Conservation (phyloP, 441 rosid species). For the Codiaeum variegatum region DNA sequence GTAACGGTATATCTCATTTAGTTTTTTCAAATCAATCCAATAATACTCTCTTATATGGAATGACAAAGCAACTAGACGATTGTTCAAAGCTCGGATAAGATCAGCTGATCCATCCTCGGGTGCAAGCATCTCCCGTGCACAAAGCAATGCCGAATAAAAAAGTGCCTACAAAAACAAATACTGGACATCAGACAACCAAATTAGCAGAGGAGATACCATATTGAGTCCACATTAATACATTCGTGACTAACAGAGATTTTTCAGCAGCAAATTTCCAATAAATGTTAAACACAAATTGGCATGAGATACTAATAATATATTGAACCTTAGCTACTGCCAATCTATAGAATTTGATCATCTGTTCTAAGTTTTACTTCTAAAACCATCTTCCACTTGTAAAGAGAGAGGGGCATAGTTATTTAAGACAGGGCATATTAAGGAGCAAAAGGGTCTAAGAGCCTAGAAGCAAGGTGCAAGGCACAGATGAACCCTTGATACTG, state of each 20-base stretch:
- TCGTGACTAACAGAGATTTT: not conserved
- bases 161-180: constrained; percentile 54
- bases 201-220: not conserved
- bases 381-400: not conserved
- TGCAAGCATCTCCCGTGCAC: constrained; percentile 84
- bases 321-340: not conserved
- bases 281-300: not conserved
- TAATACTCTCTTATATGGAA: constrained; percentile 91
- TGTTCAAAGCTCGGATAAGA: constrained; percentile 81
- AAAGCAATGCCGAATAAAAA: constrained; percentile 80
- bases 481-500: no score
- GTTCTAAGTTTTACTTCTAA: not conserved
- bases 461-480: no score
- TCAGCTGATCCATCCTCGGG: constrained; percentile 83
- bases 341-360: not conserved
- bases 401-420: not conserved
- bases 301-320: not conserved
- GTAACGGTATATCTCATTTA: constrained; percentile 90
- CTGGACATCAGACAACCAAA: constrained; percentile 10
- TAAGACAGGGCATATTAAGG: no score
- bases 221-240: not conserved
- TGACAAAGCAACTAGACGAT: constrained; percentile 81
- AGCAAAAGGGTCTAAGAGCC: no score
- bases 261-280: not conserved
- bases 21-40: constrained; percentile 73